Evolutionary conservation across 345 rosid species (phyloP).

Genomic region (Fremontodendron californicum): DNA sequence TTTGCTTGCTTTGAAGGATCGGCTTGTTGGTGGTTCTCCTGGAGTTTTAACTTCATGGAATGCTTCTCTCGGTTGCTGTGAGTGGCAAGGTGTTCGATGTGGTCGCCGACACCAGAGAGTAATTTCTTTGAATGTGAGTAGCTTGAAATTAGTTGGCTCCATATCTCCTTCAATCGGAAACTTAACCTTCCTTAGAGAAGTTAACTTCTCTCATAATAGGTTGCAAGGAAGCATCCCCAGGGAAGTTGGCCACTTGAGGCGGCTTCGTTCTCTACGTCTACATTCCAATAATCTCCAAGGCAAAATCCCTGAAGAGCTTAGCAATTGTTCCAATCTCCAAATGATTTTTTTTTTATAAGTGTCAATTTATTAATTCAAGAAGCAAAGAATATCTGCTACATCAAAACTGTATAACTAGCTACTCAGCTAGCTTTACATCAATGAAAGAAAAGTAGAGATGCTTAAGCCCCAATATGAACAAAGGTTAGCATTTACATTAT

Average conservation of each 20-base stretch:
- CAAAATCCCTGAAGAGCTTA: neutral
- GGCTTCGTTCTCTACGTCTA: constrained; percentile 8
- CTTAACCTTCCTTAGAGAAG: constrained; percentile 10
- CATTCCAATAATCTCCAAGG: neutral
- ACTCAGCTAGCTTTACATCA: too few species aligned
- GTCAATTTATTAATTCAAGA: too few species aligned
- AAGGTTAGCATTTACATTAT: too few species aligned
- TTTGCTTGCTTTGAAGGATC: neutral
- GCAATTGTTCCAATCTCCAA: neutral
- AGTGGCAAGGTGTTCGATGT: constrained; percentile 25
- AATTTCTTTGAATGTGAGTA: neutral
- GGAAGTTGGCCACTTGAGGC: constrained; percentile 16
- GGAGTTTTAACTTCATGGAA: constrained; percentile 18
- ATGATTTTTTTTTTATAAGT: too few species aligned
- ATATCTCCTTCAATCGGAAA: constrained; percentile 26
- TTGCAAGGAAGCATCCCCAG: constrained; percentile 4
- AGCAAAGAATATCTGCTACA: too few species aligned
- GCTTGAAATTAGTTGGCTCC: constrained; percentile 12
- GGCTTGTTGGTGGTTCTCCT: neutral
- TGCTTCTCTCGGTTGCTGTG: constrained; percentile 16
- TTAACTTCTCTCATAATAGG: neutral
- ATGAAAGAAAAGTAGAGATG: too few species aligned
- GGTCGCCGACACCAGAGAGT: constrained; percentile 17
- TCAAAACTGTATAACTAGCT: too few species aligned
- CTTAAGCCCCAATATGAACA: too few species aligned